Base-by-base conservation (phyloP, 345 rosid genomes). In the Ailanthus altissimus region DNA sequence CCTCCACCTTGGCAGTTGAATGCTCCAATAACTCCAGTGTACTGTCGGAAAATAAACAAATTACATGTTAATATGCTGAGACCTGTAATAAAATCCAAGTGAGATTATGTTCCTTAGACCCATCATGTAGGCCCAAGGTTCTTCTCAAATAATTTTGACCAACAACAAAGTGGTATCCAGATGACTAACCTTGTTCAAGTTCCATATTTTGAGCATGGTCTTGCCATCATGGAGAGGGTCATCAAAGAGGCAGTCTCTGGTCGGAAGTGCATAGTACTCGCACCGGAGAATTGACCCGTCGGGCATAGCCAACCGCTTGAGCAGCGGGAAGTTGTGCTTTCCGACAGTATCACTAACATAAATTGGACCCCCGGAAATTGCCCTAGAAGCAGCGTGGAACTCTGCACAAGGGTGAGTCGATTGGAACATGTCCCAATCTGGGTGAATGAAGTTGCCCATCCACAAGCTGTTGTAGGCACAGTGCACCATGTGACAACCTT, bases 391-490 rank as follows among this genome's bases (percentile, higher is more conserved):
- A 59, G 98, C 99, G 43, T 93, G 98, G 84, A 93, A 96, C 80
- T 89, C 94, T 4, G 97, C 97, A 82, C 97, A 96, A 32, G 97
- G 97, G 78, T 96, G 98, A 7, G 98, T 92, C 5, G 99, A 91
- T 73, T 93, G 99, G 87, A 96, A 96, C 99, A 96, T 93, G 85
- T 93, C 99, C 99, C 99, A 96, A 72, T 96, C 98, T 7, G 99
- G 99, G 75, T 93, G 99, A 61, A 96, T 96, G 81, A 96, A 96
- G 64, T 93, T 96, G 80, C 99, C 97, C 97, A 96, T 96, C 99
- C 99, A 96, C 60, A 96, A 80, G 78, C 99, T 96, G 84, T 93
- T 96, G 85, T 91, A 96, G n/a, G 99, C 99, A 79, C 99, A 93
- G 6, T 96, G 98, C 15, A 96, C 99, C 99, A 93, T 96, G 83